Conservation (phyloP, 352 stramenopile genomes). For the Phytopythium vexans region DNA sequence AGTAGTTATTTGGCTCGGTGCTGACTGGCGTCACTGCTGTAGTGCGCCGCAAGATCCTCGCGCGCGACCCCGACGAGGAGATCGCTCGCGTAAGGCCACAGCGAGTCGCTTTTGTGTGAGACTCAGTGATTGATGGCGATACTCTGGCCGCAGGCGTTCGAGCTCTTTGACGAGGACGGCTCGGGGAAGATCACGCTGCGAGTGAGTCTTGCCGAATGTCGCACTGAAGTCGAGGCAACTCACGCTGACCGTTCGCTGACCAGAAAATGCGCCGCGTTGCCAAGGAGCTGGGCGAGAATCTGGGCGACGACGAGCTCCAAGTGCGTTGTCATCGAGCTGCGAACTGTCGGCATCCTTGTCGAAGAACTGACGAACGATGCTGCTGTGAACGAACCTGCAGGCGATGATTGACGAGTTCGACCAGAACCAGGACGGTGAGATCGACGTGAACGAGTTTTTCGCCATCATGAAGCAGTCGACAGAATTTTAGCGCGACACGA, state of each 20-base stretch:
- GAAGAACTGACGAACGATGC: background rate
- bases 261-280: slow-evolving; percentile 92
- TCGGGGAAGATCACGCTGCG: slow-evolving; percentile 85
- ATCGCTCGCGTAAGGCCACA: slow-evolving; percentile 69
- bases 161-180: slow-evolving; percentile 93
- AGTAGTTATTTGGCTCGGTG: slow-evolving; percentile 1
- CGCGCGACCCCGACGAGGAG: slow-evolving; percentile 90
- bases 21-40: slow-evolving; percentile 5
- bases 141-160: slow-evolving; percentile 70
- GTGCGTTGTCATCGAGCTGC: slow-evolving; percentile 11
- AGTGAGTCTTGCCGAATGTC: slow-evolving; percentile 20
- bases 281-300: slow-evolving; percentile 91
- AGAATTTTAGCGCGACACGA: slow-evolving; percentile 38
- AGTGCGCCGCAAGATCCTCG: slow-evolving; percentile 82
- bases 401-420: slow-evolving; percentile 97
- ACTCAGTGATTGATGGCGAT: background rate
- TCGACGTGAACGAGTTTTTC: slow-evolving; percentile 90
- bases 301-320: slow-evolving; percentile 89
- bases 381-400: slow-evolving; percentile 18
- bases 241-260: background rate
- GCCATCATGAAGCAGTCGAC: slow-evolving; percentile 86
- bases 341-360: background rate
- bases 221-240: background rate
- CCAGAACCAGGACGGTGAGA: slow-evolving; percentile 91
- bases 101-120: background rate